A percentile compares a stretch with the other conserved stretches of the same genome.
Conservation (phyloP, 2,329 filamentous ascomycete genomes). For the Arthrinium puccinioides region DNA sequence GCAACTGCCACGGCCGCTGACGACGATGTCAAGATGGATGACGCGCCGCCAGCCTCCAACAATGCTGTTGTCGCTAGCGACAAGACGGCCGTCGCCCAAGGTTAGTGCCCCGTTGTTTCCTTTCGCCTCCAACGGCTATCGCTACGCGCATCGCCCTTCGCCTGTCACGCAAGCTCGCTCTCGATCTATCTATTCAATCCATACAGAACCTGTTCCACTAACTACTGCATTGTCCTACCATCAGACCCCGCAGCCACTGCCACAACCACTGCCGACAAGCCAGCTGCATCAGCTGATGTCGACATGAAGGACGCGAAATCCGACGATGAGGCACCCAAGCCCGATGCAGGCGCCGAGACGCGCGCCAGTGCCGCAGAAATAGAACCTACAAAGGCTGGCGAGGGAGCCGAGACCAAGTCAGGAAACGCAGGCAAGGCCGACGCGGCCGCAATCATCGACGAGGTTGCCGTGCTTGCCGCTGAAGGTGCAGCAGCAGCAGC, state of each 20-base stretch:
- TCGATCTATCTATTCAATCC: too few species aligned
- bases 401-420: conserved; percentile 1
- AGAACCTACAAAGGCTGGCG: conserved; percentile 5
- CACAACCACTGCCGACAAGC: neutral
- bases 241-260: neutral
- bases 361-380: conserved; percentile 3
- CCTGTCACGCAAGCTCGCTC: too few species aligned
- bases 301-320: neutral
- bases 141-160: too few species aligned
- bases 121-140: too few species aligned
- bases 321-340: conserved; percentile 15
- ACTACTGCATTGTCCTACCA: neutral
- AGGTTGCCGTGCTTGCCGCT: neutral
- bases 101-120: neutral
- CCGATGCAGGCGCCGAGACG: conserved; percentile 10
- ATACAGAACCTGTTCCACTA: too few species aligned
- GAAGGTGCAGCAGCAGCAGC: conserved; percentile 8
- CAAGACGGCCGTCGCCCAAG: conserved; percentile 6
- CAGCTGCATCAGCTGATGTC: neutral
- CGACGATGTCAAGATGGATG: conserved; percentile 10
- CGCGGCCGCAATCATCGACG: neutral
- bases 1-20: conserved; percentile 3
- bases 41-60: conserved; percentile 17
- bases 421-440: conserved; percentile 2
- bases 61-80: conserved; percentile 7